Percentiles rank a stretch among this genome's conserved stretches.
phyloP scores from a whole-genome alignment of 1,284 basidiomycete species.

The Malassezia slooffiae region DNA sequence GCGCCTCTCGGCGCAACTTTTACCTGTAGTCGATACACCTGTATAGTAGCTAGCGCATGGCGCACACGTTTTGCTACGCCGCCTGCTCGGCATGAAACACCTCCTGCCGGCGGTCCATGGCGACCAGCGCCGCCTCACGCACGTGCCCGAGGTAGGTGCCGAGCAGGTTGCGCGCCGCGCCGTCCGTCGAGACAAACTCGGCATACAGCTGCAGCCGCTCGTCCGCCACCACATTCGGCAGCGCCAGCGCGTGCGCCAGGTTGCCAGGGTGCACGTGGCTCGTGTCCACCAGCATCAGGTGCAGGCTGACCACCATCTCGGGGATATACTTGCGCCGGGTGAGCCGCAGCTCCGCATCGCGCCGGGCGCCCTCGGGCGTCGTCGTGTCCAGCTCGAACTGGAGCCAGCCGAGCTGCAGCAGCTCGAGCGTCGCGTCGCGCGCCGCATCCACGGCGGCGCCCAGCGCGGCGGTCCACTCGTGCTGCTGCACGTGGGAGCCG shows the following conservation, averaged over 20 bases:
- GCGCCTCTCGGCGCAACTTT: slow-evolving; percentile 32
- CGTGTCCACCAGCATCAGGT: slow-evolving; percentile 62
- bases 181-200: slow-evolving; percentile 61
- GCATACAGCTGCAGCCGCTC: slow-evolving; percentile 75
- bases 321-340: slow-evolving; percentile 83
- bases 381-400: slow-evolving; percentile 41
- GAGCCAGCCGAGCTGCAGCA: slow-evolving; percentile 52
- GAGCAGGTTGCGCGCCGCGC: slow-evolving; percentile 20
- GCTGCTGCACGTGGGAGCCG: slow-evolving; percentile 22
- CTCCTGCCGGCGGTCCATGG: slow-evolving; percentile 12
- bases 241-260: slow-evolving; percentile 63
- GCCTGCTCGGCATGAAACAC: too few relatives aligned
- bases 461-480: slow-evolving; percentile 26
- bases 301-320: slow-evolving; percentile 75
- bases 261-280: slow-evolving; percentile 60
- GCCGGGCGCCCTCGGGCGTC: slow-evolving; percentile 50
- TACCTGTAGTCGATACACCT: slow-evolving; percentile 20
- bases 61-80: too few relatives aligned
- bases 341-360: slow-evolving; percentile 60
- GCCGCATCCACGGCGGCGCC: slow-evolving; percentile 46
- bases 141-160: slow-evolving; percentile 36
- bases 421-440: slow-evolving; percentile 45
- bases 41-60: too few relatives aligned
- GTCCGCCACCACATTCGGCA: slow-evolving; percentile 77
- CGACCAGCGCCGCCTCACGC: slow-evolving; percentile 26